phyloP scores from a whole-genome alignment of 768 basidiomycete species.

The Leccinellum rugosiceps region DNA sequence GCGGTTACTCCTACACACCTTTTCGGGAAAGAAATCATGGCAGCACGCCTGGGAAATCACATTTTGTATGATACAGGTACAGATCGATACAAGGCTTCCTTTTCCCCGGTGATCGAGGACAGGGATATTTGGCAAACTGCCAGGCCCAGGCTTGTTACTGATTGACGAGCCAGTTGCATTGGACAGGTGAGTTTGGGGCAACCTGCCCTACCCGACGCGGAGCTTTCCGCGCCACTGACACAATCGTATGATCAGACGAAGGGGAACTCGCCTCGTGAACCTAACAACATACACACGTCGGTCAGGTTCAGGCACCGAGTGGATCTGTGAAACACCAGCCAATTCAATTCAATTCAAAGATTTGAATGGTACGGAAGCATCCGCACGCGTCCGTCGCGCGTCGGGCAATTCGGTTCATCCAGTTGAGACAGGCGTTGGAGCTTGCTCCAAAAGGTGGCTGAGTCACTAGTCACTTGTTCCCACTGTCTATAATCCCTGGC shows the following conservation, averaged over 20 bases:
- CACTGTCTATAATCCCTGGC: neutral
- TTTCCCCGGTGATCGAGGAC: neutral
- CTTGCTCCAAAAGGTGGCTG: neutral
- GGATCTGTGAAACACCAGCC: neutral
- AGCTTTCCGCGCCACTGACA: neutral
- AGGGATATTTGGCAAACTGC: neutral
- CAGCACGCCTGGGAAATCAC: neutral
- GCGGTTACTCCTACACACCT: neutral
- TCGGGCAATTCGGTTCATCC: neutral
- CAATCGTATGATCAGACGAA: neutral
- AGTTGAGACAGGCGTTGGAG: neutral
- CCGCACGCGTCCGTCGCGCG: neutral
- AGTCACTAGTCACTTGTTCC: neutral
- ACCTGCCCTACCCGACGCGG: neutral
- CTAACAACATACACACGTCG: neutral
- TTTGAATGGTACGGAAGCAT: neutral
- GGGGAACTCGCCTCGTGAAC: neutral
- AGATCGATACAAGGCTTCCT: neutral
- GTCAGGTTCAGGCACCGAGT: neutral
- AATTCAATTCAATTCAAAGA: neutral
- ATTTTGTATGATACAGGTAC: neutral
- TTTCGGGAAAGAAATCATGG: neutral
- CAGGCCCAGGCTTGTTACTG: neutral
- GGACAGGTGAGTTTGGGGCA: neutral
- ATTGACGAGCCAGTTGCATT: neutral